Evolutionary conservation across 306 rosid species (phyloP).

Genomic region (Potentilla sterilis): DNA sequence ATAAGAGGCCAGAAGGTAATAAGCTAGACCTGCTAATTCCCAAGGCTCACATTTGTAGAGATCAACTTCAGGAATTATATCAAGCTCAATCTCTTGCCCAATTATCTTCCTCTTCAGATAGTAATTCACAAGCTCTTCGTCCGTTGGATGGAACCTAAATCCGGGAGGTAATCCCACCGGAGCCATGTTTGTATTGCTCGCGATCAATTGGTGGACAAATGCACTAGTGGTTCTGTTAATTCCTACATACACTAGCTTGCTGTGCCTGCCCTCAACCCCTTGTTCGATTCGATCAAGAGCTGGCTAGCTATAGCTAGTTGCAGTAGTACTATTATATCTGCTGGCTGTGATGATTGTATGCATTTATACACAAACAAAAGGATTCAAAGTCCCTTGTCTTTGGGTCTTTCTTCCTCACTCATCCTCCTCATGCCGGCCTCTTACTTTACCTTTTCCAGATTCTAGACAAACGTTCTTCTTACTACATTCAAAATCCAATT

Average conservation of each 20-base stretch:
- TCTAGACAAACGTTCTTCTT: slow-evolving; percentile 73
- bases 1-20: background rate
- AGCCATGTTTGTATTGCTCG: slow-evolving; percentile 39
- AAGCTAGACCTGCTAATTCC: slow-evolving; percentile 79
- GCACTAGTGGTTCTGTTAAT: background rate
- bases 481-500: slow-evolving; percentile 24
- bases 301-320: too few relatives aligned
- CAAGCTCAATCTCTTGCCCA: slow-evolving; percentile 95
- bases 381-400: slow-evolving; percentile 68
- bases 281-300: background rate
- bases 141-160: slow-evolving; percentile 96
- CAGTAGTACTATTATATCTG: slow-evolving; percentile 5
- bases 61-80: slow-evolving; percentile 96
- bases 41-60: slow-evolving; percentile 99
- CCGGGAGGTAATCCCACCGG: slow-evolving; percentile 99
- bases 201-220: background rate
- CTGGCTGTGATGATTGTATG: slow-evolving; percentile 22
- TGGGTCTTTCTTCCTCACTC: slow-evolving; percentile 46
- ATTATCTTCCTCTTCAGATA: slow-evolving; percentile 88
- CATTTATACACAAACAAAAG: slow-evolving; percentile 33
- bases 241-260: background rate
- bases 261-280: background rate
- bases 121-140: slow-evolving; percentile 93
- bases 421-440: slow-evolving; percentile 8
- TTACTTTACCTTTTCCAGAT: slow-evolving; percentile 73